Base-by-base conservation (phyloP, 305 asterid species). In the Fraxinus sp. region DNA sequence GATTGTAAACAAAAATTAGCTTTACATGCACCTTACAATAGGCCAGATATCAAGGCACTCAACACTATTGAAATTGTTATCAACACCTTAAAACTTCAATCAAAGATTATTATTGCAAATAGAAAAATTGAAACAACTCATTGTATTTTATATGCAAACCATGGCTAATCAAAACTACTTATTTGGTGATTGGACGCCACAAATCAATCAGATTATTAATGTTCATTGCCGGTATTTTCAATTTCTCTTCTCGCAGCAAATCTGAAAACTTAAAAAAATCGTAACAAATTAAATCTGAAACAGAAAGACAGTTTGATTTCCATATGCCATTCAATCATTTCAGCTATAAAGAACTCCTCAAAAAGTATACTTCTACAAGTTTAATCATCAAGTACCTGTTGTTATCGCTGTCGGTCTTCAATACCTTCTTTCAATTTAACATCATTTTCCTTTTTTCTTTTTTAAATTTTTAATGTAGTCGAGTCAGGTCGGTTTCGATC, bases 331-430 rank as follows among this genome's bases (percentile, higher is more conserved):
- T 46, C 32, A 5, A 77, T 13, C 68, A 77, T 28, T 85, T 73
- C 2, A 26, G 32, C 41, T 62, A 28, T 57, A 62, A 62, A 30
- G 57, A 43, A 78, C 75, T 16, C 76, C 28, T 14, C 39, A 4
- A 14, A 79, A 43, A 78, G n/a, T 18, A 49, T 30, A 46, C 35
- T 49, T 36, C 39, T 71, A 41, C 9, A 41, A 77, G 28, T 76
- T 75, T 57, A 32, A 75, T 30, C 43, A 75, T 81, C 26, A 77
- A 77, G 70, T 91, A 95, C 99, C 97, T 95, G 97, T 73, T 91
- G 93, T 26, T 91, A 91, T 75, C 99, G 82, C 33, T 84, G 80
- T 97, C 97, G 93, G 62, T 95, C 99, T 83, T 95, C 99, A 57
- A 95, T 91, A 26, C 97, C 99, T 76, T 95, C 99, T 84, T 95